Base-by-base conservation (phyloP, 2,329 filamentous ascomycete genomes). In the Claviceps pazoutovae region DNA sequence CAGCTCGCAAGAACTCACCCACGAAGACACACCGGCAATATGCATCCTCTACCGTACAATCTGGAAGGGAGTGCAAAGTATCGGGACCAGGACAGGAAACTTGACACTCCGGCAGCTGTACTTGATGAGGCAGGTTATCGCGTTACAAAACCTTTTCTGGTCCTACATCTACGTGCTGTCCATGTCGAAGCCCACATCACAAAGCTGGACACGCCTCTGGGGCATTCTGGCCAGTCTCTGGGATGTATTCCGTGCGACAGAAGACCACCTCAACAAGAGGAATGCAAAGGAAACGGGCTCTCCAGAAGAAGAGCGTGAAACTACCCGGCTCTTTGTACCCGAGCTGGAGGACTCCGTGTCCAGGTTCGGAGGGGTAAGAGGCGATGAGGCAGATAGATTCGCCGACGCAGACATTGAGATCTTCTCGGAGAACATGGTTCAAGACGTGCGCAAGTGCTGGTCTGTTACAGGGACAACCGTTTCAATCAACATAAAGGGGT, bases 381-480 rank as follows among this genome's bases (percentile, higher is more conserved):
- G 41, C 49, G 48, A 50, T 55, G 36, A 54, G 6, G 37, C 8
- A n/a, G 43, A 30, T 14, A 16, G 8, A 16, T 9, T 23, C 6
- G 16, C 42, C 7, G 43, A 67, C 36, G 52, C 64, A 2, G 62
- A 71, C 26, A 59, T 71, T 8, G 58, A 62, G 34, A 65, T 55
- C 43, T 76, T 78, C 51, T 61, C 64, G 6, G 64, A 66, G 16
- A 67, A 68, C 48, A 72, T 78, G 39, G 51, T 67, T 5, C 63
- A 66, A 8, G 74, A 78, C 43, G 67, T 76, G 11, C 61, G 62
- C 4, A 67, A 65, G 45, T 72, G 69, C 43, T 78, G 75, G 75
- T 53, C 66, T 7, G 58, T 63, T 1, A 60, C 61, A 3, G 60
- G 57, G 3, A 57, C 60, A 2, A 61, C 53, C 3, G 65, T 74